phyloP scores from a whole-genome alignment of 768 basidiomycete species.

The Exsudoporus frostii region DNA sequence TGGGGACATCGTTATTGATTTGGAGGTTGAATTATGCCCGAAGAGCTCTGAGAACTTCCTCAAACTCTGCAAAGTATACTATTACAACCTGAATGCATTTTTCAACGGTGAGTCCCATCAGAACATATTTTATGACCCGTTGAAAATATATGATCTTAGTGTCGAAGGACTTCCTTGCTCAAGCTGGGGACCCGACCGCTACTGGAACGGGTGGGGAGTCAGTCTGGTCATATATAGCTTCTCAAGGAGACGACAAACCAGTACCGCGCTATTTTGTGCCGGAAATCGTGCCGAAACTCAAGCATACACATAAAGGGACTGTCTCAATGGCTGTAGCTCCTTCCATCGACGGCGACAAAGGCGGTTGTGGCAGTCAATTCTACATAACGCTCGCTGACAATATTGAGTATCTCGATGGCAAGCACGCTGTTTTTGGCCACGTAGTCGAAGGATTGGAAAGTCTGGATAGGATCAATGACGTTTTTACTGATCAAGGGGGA shows the following conservation, averaged over 20 bases:
- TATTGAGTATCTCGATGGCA: constrained; percentile 94
- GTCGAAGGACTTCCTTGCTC: constrained; percentile 95
- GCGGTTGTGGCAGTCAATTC: constrained; percentile 94
- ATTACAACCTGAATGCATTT: constrained; percentile 96
- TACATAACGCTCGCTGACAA: constrained; percentile 90
- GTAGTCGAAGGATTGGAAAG: constrained; percentile 94
- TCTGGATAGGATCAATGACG: constrained; percentile 88
- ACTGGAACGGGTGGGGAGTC: constrained; percentile 93
- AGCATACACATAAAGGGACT: constrained; percentile 82
- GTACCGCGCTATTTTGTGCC: constrained; percentile 85
- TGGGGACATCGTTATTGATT: constrained; percentile 94
- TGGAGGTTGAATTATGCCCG: constrained; percentile 89
- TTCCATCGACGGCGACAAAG: constrained; percentile 57
- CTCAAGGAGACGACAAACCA: constrained; percentile 33
- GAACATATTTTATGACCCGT: neutral
- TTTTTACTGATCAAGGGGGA: constrained; percentile 83
- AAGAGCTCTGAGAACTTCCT: constrained; percentile 94
- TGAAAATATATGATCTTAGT: constrained; percentile 45
- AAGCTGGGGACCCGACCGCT: constrained; percentile 94
- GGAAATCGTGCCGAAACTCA: constrained; percentile 74
- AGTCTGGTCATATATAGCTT: constrained; percentile 72
- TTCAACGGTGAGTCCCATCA: constrained; percentile 77
- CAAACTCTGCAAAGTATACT: constrained; percentile 95
- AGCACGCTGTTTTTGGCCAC: constrained; percentile 92
- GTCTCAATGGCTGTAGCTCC: constrained; percentile 98